Base-by-base conservation (phyloP, 805 yeast species). In the Hyphopichia homilentoma region DNA sequence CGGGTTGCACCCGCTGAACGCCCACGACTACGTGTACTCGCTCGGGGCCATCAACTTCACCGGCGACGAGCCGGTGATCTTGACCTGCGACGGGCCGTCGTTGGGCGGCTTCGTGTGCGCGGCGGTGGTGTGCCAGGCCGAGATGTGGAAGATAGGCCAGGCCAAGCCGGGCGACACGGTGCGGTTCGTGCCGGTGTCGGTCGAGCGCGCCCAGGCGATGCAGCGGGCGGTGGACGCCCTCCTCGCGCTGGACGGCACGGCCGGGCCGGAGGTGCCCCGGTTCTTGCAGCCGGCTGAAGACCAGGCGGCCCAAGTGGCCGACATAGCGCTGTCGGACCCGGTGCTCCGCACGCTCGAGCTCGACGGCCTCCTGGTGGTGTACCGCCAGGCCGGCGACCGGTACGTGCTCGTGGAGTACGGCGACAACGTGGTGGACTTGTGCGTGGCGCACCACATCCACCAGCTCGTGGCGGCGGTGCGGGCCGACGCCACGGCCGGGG, bases 131-230 rank as follows among this genome's bases (percentile, higher is more conserved):
- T 84, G 87, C 9, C 94, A 88, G 52, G 86, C 94, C 25, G 98
- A 93, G 65, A 78, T 93, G 82, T 90, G 97, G 97, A 93, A 93
- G 67, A 84, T 93, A 53, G 98, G 98, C 29, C 97, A 90, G 65
- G 89, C 86, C 26, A 89, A 85, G 59, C 97, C 97, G 4, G 97
- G 97, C 52, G 97, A 93, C 52, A 48, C 59, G 29, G 79, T 90
- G 39, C 75, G 75, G 44, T 90, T 93, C 68, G 77, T 79, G 35
- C 96, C 97, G 22, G 70, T 93, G 27, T 49, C 77, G 11, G 82
- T 75, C 46, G 79, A 75, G 19, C 62, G 72, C 36, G 96, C 97
- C 5, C 66, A 83, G 43, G 56, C 56, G 12, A 65, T 89, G 57
- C 83, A 78, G 58, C 48, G 49, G 17, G 56, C 64, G 1, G 94